Evolutionary conservation across 305 asterid species (phyloP).

Genomic region (Fraxinus ornus): DNA sequence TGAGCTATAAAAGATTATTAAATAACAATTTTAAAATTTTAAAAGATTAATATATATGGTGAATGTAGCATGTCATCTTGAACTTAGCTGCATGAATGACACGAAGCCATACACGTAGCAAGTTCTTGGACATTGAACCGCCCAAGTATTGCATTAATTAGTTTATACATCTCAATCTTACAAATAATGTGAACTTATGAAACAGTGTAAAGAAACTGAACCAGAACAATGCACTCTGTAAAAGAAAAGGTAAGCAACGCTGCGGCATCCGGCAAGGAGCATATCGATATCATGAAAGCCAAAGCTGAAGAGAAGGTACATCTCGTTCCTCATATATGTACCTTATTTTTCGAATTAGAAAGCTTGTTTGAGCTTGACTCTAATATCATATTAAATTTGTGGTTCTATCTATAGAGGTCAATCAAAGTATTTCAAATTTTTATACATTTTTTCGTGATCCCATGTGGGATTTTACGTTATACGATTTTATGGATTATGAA

Average conservation of each 20-base stretch:
- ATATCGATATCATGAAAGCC: constrained; percentile 59
- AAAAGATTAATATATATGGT: background rate
- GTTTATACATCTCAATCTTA: background rate
- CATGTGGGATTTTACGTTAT: background rate
- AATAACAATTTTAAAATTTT: background rate
- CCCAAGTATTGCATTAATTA: background rate
- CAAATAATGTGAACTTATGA: background rate
- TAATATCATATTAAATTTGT: too few relatives aligned
- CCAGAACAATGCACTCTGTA: constrained; percentile 41
- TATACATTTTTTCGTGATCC: background rate
- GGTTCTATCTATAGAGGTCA: too few relatives aligned
- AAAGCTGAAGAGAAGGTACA: constrained; percentile 64
- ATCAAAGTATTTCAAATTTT: too few relatives aligned
- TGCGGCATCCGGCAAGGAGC: constrained; percentile 69
- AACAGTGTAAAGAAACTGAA: background rate
- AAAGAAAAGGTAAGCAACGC: constrained; percentile 73
- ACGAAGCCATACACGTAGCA: constrained; percentile 26
- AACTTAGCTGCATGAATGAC: constrained; percentile 29
- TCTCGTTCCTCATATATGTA: background rate
- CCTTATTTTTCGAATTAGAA: too few relatives aligned
- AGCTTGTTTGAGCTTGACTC: too few relatives aligned
- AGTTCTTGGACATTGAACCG: background rate
- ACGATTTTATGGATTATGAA: background rate
- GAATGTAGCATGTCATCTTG: background rate
- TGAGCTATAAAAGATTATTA: too few relatives aligned